phyloP scores from a whole-genome alignment of 108 stramenopile genomes.

The Seminavis robusta region DNA sequence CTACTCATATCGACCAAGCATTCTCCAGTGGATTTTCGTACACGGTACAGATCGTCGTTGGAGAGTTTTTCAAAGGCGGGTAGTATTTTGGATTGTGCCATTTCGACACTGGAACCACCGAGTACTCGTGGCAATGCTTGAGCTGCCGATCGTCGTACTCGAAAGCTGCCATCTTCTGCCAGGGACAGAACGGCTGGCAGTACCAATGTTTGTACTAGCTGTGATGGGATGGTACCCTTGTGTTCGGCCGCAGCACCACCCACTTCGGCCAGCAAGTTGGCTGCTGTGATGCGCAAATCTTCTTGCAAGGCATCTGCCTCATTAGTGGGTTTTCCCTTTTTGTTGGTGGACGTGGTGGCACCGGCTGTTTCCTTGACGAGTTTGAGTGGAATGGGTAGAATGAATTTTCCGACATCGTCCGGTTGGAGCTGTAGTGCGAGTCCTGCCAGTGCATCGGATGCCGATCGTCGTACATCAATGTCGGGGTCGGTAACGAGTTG shows the following conservation, averaged over 20 bases:
- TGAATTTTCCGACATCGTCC: constrained; percentile 51
- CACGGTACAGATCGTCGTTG: constrained; percentile 92
- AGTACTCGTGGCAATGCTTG: constrained; percentile 91
- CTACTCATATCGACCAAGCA: constrained; percentile 82
- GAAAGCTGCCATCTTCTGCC: constrained; percentile 90
- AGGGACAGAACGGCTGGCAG: constrained; percentile 83
- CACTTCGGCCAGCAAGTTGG: constrained; percentile 86
- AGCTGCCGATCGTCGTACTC: constrained; percentile 89
- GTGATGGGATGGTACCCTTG: constrained; percentile 24
- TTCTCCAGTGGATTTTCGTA: constrained; percentile 81
- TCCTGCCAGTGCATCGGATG: constrained; percentile 66
- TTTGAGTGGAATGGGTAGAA: constrained; percentile 67
- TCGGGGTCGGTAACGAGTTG: constrained; percentile 64
- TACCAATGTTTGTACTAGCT: constrained; percentile 41
- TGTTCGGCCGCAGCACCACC: constrained; percentile 50
- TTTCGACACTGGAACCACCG: constrained; percentile 79
- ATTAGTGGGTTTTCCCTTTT: constrained; percentile 8
- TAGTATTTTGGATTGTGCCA: constrained; percentile 66
- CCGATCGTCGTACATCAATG: constrained; percentile 81
- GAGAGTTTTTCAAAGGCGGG: constrained; percentile 89
- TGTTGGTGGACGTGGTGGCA: constrained; percentile 8
- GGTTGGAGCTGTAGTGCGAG: constrained; percentile 57
- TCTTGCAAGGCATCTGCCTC: constrained; percentile 56
- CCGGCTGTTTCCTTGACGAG: constrained; percentile 45
- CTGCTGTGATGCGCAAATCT: constrained; percentile 92